phyloP scores from a whole-genome alignment of 73 alveolate genomes.

The Paramecium primaurelia region DNA sequence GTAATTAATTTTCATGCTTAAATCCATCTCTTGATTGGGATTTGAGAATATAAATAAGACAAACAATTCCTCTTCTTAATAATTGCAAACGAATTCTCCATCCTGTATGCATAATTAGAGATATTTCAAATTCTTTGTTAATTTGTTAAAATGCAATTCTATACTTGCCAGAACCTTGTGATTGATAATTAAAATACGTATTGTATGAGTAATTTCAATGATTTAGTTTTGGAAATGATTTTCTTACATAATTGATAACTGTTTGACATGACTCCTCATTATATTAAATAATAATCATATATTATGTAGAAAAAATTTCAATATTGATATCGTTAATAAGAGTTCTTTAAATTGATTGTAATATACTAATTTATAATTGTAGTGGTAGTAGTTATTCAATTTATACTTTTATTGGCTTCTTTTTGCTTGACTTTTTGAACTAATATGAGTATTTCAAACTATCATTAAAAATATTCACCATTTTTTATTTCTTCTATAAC shows the following conservation, averaged over 20 bases:
- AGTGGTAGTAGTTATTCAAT: background rate
- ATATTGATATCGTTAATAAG: background rate
- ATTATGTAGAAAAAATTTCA: background rate
- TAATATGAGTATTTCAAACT: no score
- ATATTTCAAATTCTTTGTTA: background rate
- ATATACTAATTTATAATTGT: no score
- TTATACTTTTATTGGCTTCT: background rate
- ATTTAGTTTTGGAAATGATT: background rate
- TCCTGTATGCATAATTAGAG: background rate
- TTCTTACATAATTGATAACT: background rate
- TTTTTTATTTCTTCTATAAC: no score
- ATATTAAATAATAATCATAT: slow-evolving; percentile 4
- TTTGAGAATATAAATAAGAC: background rate
- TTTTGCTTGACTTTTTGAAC: background rate
- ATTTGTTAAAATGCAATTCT: background rate
- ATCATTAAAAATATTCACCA: background rate
- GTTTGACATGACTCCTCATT: background rate
- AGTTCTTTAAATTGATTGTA: no score
- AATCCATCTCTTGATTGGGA: background rate
- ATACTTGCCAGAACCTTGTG: background rate
- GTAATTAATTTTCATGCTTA: background rate
- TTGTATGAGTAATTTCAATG: background rate
- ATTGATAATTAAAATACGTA: background rate
- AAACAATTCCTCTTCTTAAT: background rate
- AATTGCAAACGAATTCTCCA: background rate